Conservation (phyloP, 176 grass and related monocot species). For the Chloris gayana region DNA sequence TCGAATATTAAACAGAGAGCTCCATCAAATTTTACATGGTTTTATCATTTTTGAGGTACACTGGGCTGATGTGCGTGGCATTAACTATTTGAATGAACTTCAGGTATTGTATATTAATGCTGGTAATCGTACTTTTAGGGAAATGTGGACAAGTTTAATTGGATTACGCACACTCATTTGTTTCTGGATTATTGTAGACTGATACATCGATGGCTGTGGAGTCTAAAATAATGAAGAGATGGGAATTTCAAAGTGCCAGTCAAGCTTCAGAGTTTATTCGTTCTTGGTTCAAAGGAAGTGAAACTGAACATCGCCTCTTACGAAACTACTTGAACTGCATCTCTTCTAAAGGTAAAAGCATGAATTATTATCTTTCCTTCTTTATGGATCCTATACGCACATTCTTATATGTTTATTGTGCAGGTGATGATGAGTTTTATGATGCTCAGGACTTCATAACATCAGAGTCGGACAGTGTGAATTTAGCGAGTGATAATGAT, state of each 20-base stretch:
- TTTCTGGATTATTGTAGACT: constrained; percentile 56
- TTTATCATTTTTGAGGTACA: constrained; percentile 96
- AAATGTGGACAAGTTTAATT: constrained; percentile 8
- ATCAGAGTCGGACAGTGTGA: constrained; percentile 32
- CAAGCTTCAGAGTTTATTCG: constrained; percentile 69
- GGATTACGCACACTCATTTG: constrained; percentile 12
- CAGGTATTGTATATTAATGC: constrained; percentile 54
- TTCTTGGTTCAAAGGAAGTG: constrained; percentile 74
- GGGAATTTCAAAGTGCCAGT: constrained; percentile 94
- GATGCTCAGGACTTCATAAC: constrained; percentile 62
- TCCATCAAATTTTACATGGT: constrained; percentile 86
- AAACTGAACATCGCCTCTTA: constrained; percentile 58
- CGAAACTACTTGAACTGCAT: constrained; percentile 69
- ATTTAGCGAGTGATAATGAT: constrained; percentile 40
- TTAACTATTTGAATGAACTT: constrained; percentile 98
- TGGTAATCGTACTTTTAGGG: constrained; percentile 8
- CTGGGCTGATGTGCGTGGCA: constrained; percentile 80
- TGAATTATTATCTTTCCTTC: constrained; percentile 12
- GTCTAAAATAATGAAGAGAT: constrained; percentile 87
- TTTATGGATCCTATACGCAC: constrained; percentile 23
- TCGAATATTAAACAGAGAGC: constrained; percentile 74
- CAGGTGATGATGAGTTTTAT: constrained; percentile 83
- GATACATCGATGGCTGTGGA: constrained; percentile 89
- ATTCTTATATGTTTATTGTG: constrained; percentile 46
- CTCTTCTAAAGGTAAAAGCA: constrained; percentile 60